phyloP scores from a whole-genome alignment of 768 basidiomycete genomes.

The Lactarius psammicola region DNA sequence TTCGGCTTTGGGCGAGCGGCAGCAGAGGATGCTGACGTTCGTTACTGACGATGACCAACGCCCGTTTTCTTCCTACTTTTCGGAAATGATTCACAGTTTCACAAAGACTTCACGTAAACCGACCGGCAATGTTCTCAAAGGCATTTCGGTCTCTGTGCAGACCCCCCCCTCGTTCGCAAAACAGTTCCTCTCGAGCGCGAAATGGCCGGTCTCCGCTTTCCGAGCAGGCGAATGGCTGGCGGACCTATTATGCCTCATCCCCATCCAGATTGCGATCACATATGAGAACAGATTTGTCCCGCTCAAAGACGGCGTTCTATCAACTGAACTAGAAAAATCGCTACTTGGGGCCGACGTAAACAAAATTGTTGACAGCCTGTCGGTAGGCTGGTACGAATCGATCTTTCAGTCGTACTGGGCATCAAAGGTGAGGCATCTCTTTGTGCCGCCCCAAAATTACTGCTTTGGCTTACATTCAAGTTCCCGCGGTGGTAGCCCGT shows the following conservation, averaged over 20 bases:
- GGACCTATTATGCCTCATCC: conserved; percentile 38
- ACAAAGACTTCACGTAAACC: conserved; percentile 54
- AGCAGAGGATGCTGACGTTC: conserved; percentile 42
- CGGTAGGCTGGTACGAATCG: conserved; percentile 66
- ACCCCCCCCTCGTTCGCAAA: conserved; percentile 34
- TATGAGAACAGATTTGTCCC: conserved; percentile 61
- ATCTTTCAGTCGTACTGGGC: conserved; percentile 64
- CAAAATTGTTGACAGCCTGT: conserved; percentile 52
- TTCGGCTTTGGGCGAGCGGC: conserved; percentile 33
- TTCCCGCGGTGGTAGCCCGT: conserved; percentile 48
- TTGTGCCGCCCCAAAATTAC: background rate
- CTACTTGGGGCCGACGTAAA: conserved; percentile 60
- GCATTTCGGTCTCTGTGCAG: conserved; percentile 38
- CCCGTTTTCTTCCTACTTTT: conserved; percentile 45
- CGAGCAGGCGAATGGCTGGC: conserved; percentile 30
- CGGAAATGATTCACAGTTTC: conserved; percentile 45
- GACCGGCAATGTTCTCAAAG: conserved; percentile 43
- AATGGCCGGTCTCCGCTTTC: conserved; percentile 39
- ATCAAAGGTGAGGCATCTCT: conserved; percentile 42
- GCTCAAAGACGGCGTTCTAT: conserved; percentile 56
- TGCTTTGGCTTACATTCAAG: no score
- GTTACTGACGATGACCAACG: conserved; percentile 41
- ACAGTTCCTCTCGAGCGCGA: conserved; percentile 13
- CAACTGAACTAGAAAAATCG: conserved; percentile 49
- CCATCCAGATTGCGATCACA: conserved; percentile 61